These are phyloP conservation scores for Forsythia suspensa DNA, from an alignment of 257 asterid species.

Conservation along the genomic window DNA sequence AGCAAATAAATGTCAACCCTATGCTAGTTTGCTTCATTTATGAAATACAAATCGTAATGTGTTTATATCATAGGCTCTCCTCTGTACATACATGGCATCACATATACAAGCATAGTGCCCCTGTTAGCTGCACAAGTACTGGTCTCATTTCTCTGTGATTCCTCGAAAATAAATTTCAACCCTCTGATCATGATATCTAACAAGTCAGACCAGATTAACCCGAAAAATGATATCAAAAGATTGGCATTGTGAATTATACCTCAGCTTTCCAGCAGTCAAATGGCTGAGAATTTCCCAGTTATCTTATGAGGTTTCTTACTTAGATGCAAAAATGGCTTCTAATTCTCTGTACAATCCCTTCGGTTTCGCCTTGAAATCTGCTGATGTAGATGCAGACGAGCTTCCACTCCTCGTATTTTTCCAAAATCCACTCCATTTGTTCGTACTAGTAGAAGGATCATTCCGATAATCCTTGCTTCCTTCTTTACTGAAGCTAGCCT, in stretches of 20 bases:
- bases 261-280: not conserved
- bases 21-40: not conserved
- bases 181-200: not conserved
- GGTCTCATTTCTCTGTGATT: not conserved
- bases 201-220: not conserved
- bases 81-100: not conserved
- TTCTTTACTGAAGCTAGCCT: conserved; percentile 68
- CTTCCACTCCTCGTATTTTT: conserved; percentile 71
- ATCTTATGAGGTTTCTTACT: conserved; percentile 23
- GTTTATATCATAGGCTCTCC: not conserved
- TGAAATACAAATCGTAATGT: no score
- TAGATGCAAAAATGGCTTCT: conserved; percentile 87
- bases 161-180: not conserved
- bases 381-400: conserved; percentile 60
- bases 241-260: no score
- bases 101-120: not conserved
- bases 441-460: conserved; percentile 71
- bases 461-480: conserved; percentile 31
- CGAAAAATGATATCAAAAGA: no score
- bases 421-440: conserved; percentile 67
- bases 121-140: not conserved
- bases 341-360: conserved; percentile 69
- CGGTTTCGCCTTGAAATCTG: conserved; percentile 61
- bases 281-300: not conserved
- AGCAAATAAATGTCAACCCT: not conserved